A percentile compares a stretch with the other conserved stretches of the same genome.
These are phyloP conservation scores for Fusarium tricinctum DNA, from an alignment of 2,329 filamentous ascomycete genomes.

Conservation along the genomic window DNA sequence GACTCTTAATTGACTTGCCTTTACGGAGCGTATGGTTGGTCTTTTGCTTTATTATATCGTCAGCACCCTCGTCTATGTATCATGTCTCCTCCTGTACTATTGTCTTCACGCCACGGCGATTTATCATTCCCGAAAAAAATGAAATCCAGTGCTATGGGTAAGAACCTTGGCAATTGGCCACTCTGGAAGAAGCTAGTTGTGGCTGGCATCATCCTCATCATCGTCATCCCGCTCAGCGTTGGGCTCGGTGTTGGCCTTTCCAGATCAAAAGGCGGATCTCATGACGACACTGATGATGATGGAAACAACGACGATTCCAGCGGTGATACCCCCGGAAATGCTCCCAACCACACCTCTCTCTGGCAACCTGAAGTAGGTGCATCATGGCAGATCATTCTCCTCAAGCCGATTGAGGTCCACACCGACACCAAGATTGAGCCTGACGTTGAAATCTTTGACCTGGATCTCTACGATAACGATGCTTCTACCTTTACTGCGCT, in stretches of 20 bases:
- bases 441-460: constrained; percentile 64
- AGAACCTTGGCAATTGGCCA: too few species aligned
- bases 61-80: too few species aligned
- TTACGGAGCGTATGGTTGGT: too few species aligned
- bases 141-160: too few species aligned
- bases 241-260: constrained; percentile 71
- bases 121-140: too few species aligned
- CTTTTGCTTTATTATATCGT: too few species aligned
- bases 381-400: constrained; percentile 74
- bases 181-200: too few species aligned
- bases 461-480: constrained; percentile 70
- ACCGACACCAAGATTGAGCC: constrained; percentile 55
- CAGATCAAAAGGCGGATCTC: constrained; percentile 48
- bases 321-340: too few species aligned
- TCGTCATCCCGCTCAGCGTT: constrained; percentile 47
- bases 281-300: constrained; percentile 26
- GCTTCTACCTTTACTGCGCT: constrained; percentile 65
- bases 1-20: too few species aligned
- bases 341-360: constrained; percentile 37
- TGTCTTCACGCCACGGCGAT: too few species aligned
- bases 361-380: constrained; percentile 68
- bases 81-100: too few species aligned
- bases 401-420: constrained; percentile 59
- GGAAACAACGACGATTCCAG: constrained; percentile 42
- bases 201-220: too few species aligned